Base-by-base conservation (phyloP, 257 asterid species). In the Capsicum chinense region DNA sequence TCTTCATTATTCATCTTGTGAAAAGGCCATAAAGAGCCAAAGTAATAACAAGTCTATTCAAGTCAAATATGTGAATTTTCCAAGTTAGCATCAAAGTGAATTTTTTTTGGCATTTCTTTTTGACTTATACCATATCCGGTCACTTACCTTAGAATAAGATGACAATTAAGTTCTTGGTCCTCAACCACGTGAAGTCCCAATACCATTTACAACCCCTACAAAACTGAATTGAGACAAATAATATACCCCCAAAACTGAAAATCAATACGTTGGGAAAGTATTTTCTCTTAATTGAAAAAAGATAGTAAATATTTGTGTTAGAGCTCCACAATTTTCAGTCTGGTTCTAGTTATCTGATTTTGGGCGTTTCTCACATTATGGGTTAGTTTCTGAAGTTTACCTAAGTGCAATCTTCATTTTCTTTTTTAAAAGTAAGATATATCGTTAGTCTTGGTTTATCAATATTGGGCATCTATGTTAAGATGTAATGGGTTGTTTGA, bases 81-180 rank as follows among this genome's bases (percentile, higher is more conserved):
- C 14, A 33, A 35, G 19, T 66, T 6, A 5, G 39, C 69, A 64
- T 64, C 71, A 64, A 64, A 26, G 71, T 64, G 44, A 64, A 64
- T 16, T 11, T 2, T 2, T 12, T 26, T 39, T 64, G 73, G n/a
- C 73, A 66, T 66, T 66, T 11, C 70, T 63, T 63, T 63, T 63
- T 26, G 70, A 63, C 70, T 63, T 21, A 63, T 21, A 10, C 10
- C 42, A 10, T 7, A 11, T 63, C 42, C 35, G 26, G 42, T 63
- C 44, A 63, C 70, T 21, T 63, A 26, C 39, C 69, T 21, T 63
- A 4, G 17, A 64, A 64, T 64, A 26, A 26, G 44, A 26, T 26
- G 14, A 26, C 70, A 64, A 64, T 62, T 63, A 64, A 64, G 17
- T 63, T 33, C 47, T 39, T 64, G 71, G 71, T 64, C 47, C 71